phyloP scores from a whole-genome alignment of 1,284 basidiomycete species.

The Moesziomyces aphidis region DNA sequence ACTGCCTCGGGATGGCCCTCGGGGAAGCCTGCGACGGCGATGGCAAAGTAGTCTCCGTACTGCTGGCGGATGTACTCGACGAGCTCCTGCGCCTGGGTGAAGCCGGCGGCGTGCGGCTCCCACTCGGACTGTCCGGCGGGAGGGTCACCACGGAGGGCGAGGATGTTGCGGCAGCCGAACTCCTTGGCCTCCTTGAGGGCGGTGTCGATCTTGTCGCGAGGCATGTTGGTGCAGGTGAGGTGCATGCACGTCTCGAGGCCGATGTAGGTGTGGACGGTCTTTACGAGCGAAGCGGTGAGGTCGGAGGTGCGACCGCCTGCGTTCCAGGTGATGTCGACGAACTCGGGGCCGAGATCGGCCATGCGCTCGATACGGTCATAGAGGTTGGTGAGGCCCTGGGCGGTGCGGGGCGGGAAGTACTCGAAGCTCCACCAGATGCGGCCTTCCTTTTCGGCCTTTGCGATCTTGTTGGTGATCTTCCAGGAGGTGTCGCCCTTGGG shows the following conservation, averaged over 20 bases:
- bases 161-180: constrained; percentile 91
- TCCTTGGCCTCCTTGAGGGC: constrained; percentile 91
- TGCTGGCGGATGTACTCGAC: constrained; percentile 64
- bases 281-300: constrained; percentile 79
- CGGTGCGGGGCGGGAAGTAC: constrained; percentile 94
- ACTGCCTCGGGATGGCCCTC: constrained; percentile 75
- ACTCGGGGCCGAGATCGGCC: constrained; percentile 93
- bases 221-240: constrained; percentile 73
- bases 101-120: constrained; percentile 63
- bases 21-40: constrained; percentile 69
- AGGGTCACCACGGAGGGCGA: constrained; percentile 83
- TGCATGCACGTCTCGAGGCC: constrained; percentile 68
- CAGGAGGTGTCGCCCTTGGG: constrained; percentile 49
- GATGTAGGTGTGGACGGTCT: constrained; percentile 74
- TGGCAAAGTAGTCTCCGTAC: constrained; percentile 67
- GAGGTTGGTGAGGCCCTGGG: constrained; percentile 75
- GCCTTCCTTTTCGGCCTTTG: constrained; percentile 64
- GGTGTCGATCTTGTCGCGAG: constrained; percentile 89
- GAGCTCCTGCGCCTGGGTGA: constrained; percentile 63
- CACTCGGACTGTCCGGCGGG: constrained; percentile 70
- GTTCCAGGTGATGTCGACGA: constrained; percentile 99
- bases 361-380: constrained; percentile 96
- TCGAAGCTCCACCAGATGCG: constrained; percentile 77
- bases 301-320: constrained; percentile 86
- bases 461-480: constrained; percentile 66